Base-by-base conservation (phyloP, 495 filamentous ascomycete species). In the Neurospora pannonica region DNA sequence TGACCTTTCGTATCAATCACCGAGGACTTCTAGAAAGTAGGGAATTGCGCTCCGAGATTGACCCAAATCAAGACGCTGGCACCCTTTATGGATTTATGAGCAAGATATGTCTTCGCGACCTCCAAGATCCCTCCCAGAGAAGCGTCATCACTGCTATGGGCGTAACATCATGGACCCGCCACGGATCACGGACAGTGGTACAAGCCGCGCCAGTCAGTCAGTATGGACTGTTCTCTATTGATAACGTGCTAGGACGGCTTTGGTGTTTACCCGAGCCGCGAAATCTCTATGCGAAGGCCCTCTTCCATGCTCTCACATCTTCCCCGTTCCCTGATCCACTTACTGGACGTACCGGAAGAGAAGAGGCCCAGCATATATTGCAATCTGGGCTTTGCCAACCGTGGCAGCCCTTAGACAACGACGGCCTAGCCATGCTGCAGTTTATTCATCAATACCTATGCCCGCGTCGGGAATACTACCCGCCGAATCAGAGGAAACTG, bases 131-230 rank as follows among this genome's bases (percentile, higher is more conserved):
- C 1, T 34, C n/a, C 11, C 34, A 73, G 10, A 62, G 72, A 34
- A 73, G 72, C 72, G 39, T 73, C 72, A 34, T 70, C 72, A 62
- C 72, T 42, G 46, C 72, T 11, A 62, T 62, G 72, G 70, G 37
- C 13, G 37, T 28, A 11, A 28, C 21, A 4, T 1, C 54, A 19
- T 36, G 15, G 54, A 19, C 28, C 5, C 28, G 28, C 13, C 54
- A 67, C 0, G 54, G 70, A 40, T 38, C 37, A 24, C 70, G 70
- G 21, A 19, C 36, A 17, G 70, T 38, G 21, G 28, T 42, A 4
- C 11, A 71, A 15, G 37, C 39, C 2, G 39, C 37, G 5, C 37
- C 39, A 4, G 21, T 11, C 0, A 42, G 21, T 8, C 37, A 40
- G 0, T 73, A 73, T 13, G 72, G 46, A 31, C 7, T 36, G 48